Conservation (phyloP, 768 basidiomycete genomes). For the Tylopilus balloui region DNA sequence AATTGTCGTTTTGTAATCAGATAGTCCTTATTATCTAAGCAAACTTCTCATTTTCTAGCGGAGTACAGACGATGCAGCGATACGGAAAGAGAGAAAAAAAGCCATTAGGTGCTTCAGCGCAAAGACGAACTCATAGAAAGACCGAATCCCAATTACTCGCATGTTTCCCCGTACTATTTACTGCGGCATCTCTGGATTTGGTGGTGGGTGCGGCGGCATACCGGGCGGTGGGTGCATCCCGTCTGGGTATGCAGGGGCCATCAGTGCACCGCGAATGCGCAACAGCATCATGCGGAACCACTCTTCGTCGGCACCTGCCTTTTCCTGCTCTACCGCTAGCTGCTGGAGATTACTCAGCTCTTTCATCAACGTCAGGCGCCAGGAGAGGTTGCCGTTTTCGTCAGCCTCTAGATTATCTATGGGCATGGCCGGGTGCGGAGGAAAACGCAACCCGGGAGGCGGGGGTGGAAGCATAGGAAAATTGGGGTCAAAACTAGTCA, state of each 20-base stretch:
- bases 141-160: not conserved
- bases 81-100: not conserved
- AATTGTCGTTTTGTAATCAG: constrained; percentile 18
- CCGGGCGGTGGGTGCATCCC: constrained; percentile 37
- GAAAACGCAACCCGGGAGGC: constrained; percentile 55
- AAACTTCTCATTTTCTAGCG: not conserved
- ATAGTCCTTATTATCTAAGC: constrained; percentile 21
- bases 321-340: constrained; percentile 78
- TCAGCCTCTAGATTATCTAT: constrained; percentile 73
- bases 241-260: constrained; percentile 43
- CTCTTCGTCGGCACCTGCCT: constrained; percentile 72
- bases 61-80: constrained; percentile 2
- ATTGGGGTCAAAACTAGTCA: constrained; percentile 64
- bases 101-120: not conserved
- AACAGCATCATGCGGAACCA: constrained; percentile 87
- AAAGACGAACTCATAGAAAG: constrained; percentile 3
- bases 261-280: constrained; percentile 68
- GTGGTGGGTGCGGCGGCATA: constrained; percentile 35
- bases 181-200: constrained; percentile 32
- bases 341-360: constrained; percentile 73
- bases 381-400: constrained; percentile 75
- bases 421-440: constrained; percentile 50
- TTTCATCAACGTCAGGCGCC: constrained; percentile 76
- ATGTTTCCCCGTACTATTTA: constrained; percentile 1
- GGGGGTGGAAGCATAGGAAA: constrained; percentile 59